phyloP scores from a whole-genome alignment of 768 basidiomycete species.

The Pulveroboletus sp. region DNA sequence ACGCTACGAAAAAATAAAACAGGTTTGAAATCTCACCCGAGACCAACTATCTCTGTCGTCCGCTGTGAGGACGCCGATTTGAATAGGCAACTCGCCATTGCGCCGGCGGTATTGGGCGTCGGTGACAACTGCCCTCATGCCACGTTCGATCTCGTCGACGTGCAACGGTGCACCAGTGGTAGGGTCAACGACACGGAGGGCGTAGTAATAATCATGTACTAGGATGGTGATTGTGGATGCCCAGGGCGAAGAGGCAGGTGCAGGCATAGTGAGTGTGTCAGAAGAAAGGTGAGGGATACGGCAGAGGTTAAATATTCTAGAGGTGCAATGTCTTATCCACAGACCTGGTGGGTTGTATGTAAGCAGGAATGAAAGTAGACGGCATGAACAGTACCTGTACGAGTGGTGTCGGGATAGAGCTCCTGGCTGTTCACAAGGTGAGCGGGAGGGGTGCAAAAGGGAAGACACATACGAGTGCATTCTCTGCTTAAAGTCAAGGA shows the following conservation, averaged over 20 bases:
- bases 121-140: constrained; percentile 41
- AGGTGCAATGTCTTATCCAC: constrained; percentile 59
- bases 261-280: constrained; percentile 55
- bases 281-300: constrained; percentile 69
- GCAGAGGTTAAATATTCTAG: constrained; percentile 71
- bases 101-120: constrained; percentile 58
- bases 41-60: constrained; percentile 85
- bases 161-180: constrained; percentile 30
- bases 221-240: constrained; percentile 63
- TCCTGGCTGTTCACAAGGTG: constrained; percentile 50
- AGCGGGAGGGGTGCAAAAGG: constrained; percentile 1
- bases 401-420: constrained; percentile 65
- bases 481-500: constrained; percentile 69
- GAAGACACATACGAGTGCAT: constrained; percentile 53
- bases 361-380: neutral
- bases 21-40: constrained; percentile 42
- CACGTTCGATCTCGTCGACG: constrained; percentile 42
- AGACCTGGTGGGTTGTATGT: constrained; percentile 37
- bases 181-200: constrained; percentile 56
- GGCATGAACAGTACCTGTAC: constrained; percentile 52
- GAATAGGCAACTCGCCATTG: constrained; percentile 54
- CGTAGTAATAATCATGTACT: constrained; percentile 77
- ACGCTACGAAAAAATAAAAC: neutral
- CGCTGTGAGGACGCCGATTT: constrained; percentile 71
- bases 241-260: constrained; percentile 38